Percentiles rank a stretch among this genome's conserved stretches.
Conservation (phyloP, 495 filamentous ascomycete genomes). For the Astrothelium subdiscretum region DNA sequence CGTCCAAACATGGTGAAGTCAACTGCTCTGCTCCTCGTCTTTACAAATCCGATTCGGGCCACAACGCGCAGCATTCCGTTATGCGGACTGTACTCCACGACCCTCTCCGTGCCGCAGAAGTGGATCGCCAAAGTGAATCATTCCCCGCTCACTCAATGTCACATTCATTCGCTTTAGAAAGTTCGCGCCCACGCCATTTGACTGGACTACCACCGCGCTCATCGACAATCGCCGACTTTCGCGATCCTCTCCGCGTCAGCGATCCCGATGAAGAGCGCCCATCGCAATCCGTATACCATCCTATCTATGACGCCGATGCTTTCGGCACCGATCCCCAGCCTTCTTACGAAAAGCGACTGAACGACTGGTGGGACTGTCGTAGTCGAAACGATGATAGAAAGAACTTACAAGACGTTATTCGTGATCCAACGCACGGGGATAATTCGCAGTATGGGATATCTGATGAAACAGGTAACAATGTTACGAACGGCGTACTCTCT, state of each 20-base stretch:
- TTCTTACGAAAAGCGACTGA: slow-evolving; percentile 12
- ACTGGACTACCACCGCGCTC: background rate
- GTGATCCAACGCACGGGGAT: background rate
- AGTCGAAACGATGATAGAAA: background rate
- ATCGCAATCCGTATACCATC: background rate
- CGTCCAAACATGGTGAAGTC: background rate
- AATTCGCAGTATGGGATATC: background rate
- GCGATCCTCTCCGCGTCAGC: background rate
- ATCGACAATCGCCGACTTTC: background rate
- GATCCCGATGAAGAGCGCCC: background rate
- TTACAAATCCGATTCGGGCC: background rate
- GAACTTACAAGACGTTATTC: background rate
- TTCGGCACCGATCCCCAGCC: background rate
- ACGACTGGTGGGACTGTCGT: slow-evolving; percentile 19
- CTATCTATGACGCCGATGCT: background rate
- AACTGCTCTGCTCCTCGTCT: background rate
- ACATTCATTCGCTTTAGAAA: background rate
- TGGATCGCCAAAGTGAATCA: background rate
- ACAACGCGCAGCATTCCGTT: background rate
- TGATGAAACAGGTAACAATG: background rate
- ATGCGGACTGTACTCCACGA: slow-evolving; percentile 3
- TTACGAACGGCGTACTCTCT: slow-evolving; percentile 13
- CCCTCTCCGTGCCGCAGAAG: background rate
- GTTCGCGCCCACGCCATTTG: background rate
- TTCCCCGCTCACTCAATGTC: background rate